A percentile compares a stretch with the other conserved stretches of the same genome.
phyloP scores from a whole-genome alignment of 352 stramenopile genomes.

The Phytophthora ramorum region DNA sequence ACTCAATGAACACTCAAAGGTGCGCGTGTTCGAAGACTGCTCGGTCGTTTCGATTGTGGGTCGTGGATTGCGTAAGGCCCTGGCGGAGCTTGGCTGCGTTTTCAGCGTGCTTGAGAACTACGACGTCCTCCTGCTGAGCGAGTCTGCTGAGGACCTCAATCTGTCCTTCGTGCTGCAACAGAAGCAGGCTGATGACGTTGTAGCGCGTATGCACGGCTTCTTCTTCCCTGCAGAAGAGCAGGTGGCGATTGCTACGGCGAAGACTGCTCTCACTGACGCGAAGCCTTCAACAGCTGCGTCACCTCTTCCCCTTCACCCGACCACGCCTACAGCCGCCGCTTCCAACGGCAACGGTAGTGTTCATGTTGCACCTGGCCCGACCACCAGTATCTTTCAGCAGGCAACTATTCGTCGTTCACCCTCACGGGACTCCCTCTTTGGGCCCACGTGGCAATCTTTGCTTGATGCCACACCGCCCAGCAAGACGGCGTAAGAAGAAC shows the following conservation, averaged over 20 bases:
- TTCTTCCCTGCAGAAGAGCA: slow-evolving; percentile 60
- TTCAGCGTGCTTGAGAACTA: slow-evolving; percentile 87
- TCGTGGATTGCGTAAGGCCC: slow-evolving; percentile 76
- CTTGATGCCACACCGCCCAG: slow-evolving; percentile 28
- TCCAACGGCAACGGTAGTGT: slow-evolving; percentile 10
- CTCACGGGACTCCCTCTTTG: slow-evolving; percentile 74
- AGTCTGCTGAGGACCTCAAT: slow-evolving; percentile 91
- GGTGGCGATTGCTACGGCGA: slow-evolving; percentile 1
- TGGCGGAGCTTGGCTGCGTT: slow-evolving; percentile 84
- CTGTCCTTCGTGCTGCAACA: slow-evolving; percentile 90
- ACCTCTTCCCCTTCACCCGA: slow-evolving; percentile 29
- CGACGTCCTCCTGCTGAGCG: slow-evolving; percentile 85
- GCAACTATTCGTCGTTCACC: slow-evolving; percentile 64
- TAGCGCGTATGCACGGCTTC: slow-evolving; percentile 80
- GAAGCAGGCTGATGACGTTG: slow-evolving; percentile 76
- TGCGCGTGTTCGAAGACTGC: slow-evolving; percentile 82
- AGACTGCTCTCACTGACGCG: slow-evolving; percentile 4
- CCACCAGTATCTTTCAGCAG: slow-evolving; percentile 26
- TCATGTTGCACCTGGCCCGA: slow-evolving; percentile 6
- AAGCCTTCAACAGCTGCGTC: slow-evolving; percentile 18
- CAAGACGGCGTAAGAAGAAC: slow-evolving; percentile 35
- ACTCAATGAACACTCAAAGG: slow-evolving; percentile 74
- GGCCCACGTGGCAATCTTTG: slow-evolving; percentile 75
- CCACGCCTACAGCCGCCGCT: slow-evolving; percentile 10
- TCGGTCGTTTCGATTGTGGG: slow-evolving; percentile 90